Evolutionary conservation across 2,329 filamentous ascomycete species (phyloP), one percentile per base, ranked within the genome.

Genomic region (Rhinocladiella similis): DNA sequence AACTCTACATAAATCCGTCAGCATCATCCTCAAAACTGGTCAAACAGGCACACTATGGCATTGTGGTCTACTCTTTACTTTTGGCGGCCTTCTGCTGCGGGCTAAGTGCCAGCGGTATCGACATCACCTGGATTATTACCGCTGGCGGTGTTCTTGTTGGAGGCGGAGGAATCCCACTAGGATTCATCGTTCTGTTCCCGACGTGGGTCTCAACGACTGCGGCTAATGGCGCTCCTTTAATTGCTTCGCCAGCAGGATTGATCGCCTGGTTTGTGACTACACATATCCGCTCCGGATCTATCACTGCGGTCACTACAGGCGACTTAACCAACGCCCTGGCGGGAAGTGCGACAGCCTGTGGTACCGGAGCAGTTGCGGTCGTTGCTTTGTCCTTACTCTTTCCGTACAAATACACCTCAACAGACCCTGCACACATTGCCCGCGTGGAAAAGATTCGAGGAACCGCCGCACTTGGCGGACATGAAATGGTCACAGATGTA

Each of bases 141-240:
- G 35, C 94, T 91, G 66, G 79, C 94, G 3, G 94, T 94, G 68
- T 77, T 95, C 1, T 83, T 95, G 69, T 96, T 96, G 91, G 91
- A 68, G 91, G 87, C 0, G 84, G 88, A 0, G 91, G 90, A 2
- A 90, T 95, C 3, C 80, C 96, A 13, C 91, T 91, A 0, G 89
- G 90, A 0, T 87, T 89, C 0, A 76, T 96, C 59, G 90, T 90
- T 0, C 80, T 96, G 0, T 78, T 91, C 53, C 96, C 91, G 90
- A 83, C 81, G 49, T 83, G 87, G 1, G 90, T 95, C 70, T 90
- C 90, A 67, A 85, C 83, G 76, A 83, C 83, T 69, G 88, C 89
- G 1, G 89, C 88, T 0, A 83, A 84, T 1, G 76, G 87, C n/a
- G 84, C 85, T 0, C 89, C 89, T 0, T 79, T 87, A 1, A 75